Percentiles rank a stretch among this genome's conserved stretches.
These are phyloP conservation scores for Pyricularia grisea DNA, from an alignment of 2,329 filamentous ascomycete species.

Conservation along the genomic window DNA sequence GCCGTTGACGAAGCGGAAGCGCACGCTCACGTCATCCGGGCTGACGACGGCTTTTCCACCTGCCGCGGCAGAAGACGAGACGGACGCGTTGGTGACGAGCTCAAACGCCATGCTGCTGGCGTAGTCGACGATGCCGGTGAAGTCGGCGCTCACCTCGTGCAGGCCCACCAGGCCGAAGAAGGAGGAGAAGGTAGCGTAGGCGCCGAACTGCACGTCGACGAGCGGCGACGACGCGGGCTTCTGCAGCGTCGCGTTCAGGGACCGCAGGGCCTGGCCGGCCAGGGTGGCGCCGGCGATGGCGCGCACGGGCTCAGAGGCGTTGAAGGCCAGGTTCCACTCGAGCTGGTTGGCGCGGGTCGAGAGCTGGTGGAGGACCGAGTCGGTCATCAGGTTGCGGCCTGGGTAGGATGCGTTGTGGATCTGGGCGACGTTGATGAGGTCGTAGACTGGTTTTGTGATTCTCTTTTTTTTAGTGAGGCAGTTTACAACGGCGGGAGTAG, in stretches of 20 bases:
- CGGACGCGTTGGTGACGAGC: slow-evolving; percentile 47
- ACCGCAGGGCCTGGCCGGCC: slow-evolving; percentile 42
- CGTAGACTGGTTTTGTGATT: slow-evolving; percentile 35
- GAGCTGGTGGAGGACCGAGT: slow-evolving; percentile 50
- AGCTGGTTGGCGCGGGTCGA: slow-evolving; percentile 67
- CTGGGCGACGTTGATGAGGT: slow-evolving; percentile 48
- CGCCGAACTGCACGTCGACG: slow-evolving; percentile 48
- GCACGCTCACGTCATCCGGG: slow-evolving; percentile 40
- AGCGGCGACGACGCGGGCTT: slow-evolving; percentile 20
- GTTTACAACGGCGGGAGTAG: neutral
- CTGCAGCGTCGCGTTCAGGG: slow-evolving; percentile 40
- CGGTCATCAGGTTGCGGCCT: slow-evolving; percentile 48
- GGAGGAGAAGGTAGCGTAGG: slow-evolving; percentile 51
- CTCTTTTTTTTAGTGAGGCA: neutral
- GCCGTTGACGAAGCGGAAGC: slow-evolving; percentile 54
- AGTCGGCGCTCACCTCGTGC: slow-evolving; percentile 43
- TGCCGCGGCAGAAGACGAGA: slow-evolving; percentile 10
- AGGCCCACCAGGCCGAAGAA: slow-evolving; percentile 53
- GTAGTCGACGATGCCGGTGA: slow-evolving; percentile 75
- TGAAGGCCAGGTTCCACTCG: slow-evolving; percentile 78
- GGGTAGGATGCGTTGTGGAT: slow-evolving; percentile 55
- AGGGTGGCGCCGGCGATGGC: slow-evolving; percentile 49
- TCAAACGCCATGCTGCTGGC: slow-evolving; percentile 77
- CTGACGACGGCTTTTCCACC: slow-evolving; percentile 6
- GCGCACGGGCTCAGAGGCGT: slow-evolving; percentile 57